phyloP scores from a whole-genome alignment of 176 grass and related monocot genomes.

The Leersia perrieri region DNA sequence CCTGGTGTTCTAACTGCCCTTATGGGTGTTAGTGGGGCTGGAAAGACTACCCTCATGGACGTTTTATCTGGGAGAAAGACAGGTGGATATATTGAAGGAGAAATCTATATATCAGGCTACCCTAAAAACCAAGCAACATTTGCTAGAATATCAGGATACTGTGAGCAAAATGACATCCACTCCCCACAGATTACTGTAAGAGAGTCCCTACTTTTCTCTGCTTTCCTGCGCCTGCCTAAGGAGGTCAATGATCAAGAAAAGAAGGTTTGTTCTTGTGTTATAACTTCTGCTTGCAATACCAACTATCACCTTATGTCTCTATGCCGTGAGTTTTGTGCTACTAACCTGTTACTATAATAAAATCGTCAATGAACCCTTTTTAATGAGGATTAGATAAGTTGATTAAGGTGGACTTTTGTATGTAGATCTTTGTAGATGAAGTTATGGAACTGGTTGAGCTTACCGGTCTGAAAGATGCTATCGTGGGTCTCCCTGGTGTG shows the following conservation, averaged over 20 bases:
- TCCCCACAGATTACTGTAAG: conserved; percentile 68
- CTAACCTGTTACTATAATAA: conserved; percentile 2
- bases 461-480: conserved; percentile 50
- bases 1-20: conserved; percentile 72
- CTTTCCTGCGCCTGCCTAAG: conserved; percentile 56
- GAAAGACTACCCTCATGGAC: conserved; percentile 84
- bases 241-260: conserved; percentile 61
- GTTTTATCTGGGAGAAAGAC: conserved; percentile 83
- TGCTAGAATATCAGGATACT: conserved; percentile 80
- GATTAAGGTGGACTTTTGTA: conserved; percentile 19
- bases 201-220: conserved; percentile 75
- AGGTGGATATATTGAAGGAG: conserved; percentile 68
- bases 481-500: conserved; percentile 68
- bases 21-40: conserved; percentile 76
- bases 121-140: conserved; percentile 69
- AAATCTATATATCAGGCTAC: conserved; percentile 70
- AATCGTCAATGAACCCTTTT: conserved; percentile 2
- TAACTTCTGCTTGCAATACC: not conserved
- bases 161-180: conserved; percentile 81
- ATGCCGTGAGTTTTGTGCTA: conserved; percentile 12
- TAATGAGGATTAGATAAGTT: not conserved
- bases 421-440: conserved; percentile 74
- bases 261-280: conserved; percentile 44
- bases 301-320: not conserved
- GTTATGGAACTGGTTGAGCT: conserved; percentile 82